Percentiles rank a stretch among this genome's conserved stretches.
Conservation (phyloP, 352 stramenopile species). For the Phytophthora pseudosyringae region DNA sequence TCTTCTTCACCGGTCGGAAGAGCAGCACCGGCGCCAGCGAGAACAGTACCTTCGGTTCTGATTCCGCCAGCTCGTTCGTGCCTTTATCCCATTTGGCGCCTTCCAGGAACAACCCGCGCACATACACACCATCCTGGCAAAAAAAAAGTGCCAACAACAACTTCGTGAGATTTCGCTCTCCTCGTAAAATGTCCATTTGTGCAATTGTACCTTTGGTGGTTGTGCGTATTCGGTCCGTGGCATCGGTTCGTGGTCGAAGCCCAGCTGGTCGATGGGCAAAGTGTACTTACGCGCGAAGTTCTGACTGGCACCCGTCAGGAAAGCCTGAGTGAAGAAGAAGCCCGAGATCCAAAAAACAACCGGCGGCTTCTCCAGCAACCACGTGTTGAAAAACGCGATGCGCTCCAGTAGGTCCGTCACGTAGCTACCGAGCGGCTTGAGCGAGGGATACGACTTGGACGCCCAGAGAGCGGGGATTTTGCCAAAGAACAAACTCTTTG, state of each 20-base stretch:
- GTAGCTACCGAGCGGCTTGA: slow-evolving; percentile 93
- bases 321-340: slow-evolving; percentile 97
- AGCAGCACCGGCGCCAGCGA: slow-evolving; percentile 83
- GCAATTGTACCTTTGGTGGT: slow-evolving; percentile 61
- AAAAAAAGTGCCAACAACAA: slow-evolving; percentile 19
- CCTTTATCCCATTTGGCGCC: slow-evolving; percentile 88
- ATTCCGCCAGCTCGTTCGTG: slow-evolving; percentile 75
- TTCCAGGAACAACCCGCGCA: slow-evolving; percentile 90
- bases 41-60: slow-evolving; percentile 90
- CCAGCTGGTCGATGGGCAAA: slow-evolving; percentile 91
- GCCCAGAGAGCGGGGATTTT: slow-evolving; percentile 93
- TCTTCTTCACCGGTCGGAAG: slow-evolving; percentile 84
- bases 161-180: not conserved
- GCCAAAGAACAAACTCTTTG: slow-evolving; percentile 91
- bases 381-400: slow-evolving; percentile 91
- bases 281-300: slow-evolving; percentile 94
- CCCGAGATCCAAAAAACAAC: slow-evolving; percentile 94
- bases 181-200: not conserved
- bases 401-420: slow-evolving; percentile 92
- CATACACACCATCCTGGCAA: slow-evolving; percentile 85
- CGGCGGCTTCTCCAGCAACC: slow-evolving; percentile 89
- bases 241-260: slow-evolving; percentile 86
- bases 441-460: slow-evolving; percentile 91
- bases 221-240: slow-evolving; percentile 74
- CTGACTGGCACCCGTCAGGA: slow-evolving; percentile 94